These are phyloP conservation scores for Ceratocystis papillata DNA, from an alignment of 2,329 filamentous ascomycete genomes.

Conservation along the genomic window DNA sequence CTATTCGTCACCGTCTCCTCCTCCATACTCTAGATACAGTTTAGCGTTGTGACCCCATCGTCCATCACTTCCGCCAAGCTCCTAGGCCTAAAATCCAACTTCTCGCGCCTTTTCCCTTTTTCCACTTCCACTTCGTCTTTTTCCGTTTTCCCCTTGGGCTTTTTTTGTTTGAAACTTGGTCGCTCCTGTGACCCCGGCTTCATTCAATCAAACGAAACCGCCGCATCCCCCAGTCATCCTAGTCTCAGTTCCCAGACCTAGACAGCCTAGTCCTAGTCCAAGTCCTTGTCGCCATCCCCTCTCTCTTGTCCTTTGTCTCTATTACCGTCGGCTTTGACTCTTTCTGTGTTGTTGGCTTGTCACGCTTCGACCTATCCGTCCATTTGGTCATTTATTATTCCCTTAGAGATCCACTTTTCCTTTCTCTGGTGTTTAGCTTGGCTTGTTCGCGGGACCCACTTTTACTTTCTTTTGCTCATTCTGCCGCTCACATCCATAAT, in stretches of 20 bases:
- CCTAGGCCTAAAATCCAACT: background rate
- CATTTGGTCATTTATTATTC: background rate
- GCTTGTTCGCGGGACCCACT: background rate
- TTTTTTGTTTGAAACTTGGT: conserved; percentile 17
- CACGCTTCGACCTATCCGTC: background rate
- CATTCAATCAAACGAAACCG: background rate
- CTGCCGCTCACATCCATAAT: background rate
- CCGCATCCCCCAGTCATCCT: background rate
- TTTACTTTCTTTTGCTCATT: background rate
- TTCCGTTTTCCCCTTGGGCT: conserved; percentile 3
- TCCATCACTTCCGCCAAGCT: background rate
- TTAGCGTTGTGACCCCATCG: background rate
- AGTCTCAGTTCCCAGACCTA: background rate
- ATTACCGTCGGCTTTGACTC: background rate
- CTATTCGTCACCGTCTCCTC: background rate
- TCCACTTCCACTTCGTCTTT: background rate
- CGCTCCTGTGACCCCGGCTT: background rate
- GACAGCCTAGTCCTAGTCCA: background rate
- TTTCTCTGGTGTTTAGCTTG: background rate
- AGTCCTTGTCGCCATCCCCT: background rate
- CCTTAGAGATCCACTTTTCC: background rate
- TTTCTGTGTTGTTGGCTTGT: too few relatives aligned
- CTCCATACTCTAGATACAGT: background rate
- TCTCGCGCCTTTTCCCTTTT: background rate
- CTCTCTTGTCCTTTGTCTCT: background rate